Percentiles rank a stretch among this genome's conserved stretches.
Evolutionary conservation across 768 basidiomycete species (phyloP).

Genomic region (Cubamyces sp.): DNA sequence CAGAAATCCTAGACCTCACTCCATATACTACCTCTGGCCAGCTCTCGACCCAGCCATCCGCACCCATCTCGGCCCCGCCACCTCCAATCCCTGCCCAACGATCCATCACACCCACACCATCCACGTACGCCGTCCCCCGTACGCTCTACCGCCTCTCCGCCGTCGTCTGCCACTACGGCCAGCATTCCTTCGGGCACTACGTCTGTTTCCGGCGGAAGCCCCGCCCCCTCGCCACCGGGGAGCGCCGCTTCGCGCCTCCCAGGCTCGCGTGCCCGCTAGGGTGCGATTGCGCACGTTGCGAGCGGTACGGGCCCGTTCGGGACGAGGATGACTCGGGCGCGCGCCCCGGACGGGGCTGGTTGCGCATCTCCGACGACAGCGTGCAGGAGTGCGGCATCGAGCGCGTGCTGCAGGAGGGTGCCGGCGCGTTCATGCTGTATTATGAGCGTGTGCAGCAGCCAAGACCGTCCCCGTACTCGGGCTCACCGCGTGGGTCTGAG

Average conservation of each 20-base stretch:
- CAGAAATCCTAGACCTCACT: slow-evolving; percentile 87
- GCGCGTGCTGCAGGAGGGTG: slow-evolving; percentile 71
- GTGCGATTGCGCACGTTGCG: slow-evolving; percentile 52
- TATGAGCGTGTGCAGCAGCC: slow-evolving; percentile 71
- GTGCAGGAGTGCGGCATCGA: slow-evolving; percentile 79
- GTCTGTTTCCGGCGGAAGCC: slow-evolving; percentile 90
- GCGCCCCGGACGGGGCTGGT: slow-evolving; percentile 71
- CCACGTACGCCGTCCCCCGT: slow-evolving; percentile 53
- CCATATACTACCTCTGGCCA: slow-evolving; percentile 84
- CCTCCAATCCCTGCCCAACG: slow-evolving; percentile 46
- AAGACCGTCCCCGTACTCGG: slow-evolving; percentile 13
- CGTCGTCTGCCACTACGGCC: slow-evolving; percentile 91
- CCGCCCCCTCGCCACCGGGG: slow-evolving; percentile 43
- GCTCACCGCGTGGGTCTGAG: slow-evolving; percentile 56
- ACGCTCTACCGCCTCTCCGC: slow-evolving; percentile 86
- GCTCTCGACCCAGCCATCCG: slow-evolving; percentile 69
- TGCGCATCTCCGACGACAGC: slow-evolving; percentile 85
- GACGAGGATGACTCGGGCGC: slow-evolving; percentile 47
- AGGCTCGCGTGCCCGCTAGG: slow-evolving; percentile 45
- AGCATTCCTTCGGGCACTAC: slow-evolving; percentile 94
- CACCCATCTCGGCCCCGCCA: slow-evolving; percentile 70
- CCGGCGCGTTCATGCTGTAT: slow-evolving; percentile 90
- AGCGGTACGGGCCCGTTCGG: slow-evolving; percentile 56
- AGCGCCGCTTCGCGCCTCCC: slow-evolving; percentile 45
- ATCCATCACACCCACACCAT: slow-evolving; percentile 60